Evolutionary conservation across 108 stramenopile species (phyloP).

Genomic region (Mayamaea pseudoterrestris): DNA sequence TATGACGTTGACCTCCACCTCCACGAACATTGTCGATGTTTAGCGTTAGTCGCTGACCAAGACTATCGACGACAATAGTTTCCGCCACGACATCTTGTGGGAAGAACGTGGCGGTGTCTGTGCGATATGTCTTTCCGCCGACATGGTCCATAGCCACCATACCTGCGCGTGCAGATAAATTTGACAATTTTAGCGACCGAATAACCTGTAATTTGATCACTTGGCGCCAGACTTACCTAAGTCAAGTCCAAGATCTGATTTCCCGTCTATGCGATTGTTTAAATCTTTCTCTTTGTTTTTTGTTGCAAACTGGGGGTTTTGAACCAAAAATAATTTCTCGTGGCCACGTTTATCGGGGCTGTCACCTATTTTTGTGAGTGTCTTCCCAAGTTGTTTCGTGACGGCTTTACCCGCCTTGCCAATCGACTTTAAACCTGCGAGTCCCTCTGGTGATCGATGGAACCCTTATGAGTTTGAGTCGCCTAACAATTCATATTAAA

Average conservation of each 20-base stretch:
- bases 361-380: conserved; percentile 46
- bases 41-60: conserved; percentile 75
- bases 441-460: conserved; percentile 5
- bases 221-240: conserved; percentile 29
- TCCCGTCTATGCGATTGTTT: not conserved
- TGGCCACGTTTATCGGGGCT: conserved; percentile 54
- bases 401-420: conserved; percentile 10
- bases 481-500: no score
- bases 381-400: conserved; percentile 55
- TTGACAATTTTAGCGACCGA: no score
- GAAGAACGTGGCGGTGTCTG: conserved; percentile 23
- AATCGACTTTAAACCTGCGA: conserved; percentile 3
- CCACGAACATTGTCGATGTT: conserved; percentile 80
- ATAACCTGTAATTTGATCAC: no score
- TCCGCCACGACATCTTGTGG: conserved; percentile 48
- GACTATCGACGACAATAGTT: conserved; percentile 72
- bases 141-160: conserved; percentile 8
- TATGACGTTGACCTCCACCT: conserved; percentile 82
- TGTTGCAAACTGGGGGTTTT: conserved; percentile 16
- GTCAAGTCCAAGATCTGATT: conserved; percentile 22
- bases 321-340: conserved; percentile 19
- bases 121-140: conserved; percentile 30
- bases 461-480: no score
- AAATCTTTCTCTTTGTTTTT: conserved; percentile 10
- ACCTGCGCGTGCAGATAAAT: no score